Evolutionary conservation across 352 stramenopile genomes (phyloP), one percentile per base, ranked within the genome.

Genomic region (Phytopythium chamaehyphon): DNA sequence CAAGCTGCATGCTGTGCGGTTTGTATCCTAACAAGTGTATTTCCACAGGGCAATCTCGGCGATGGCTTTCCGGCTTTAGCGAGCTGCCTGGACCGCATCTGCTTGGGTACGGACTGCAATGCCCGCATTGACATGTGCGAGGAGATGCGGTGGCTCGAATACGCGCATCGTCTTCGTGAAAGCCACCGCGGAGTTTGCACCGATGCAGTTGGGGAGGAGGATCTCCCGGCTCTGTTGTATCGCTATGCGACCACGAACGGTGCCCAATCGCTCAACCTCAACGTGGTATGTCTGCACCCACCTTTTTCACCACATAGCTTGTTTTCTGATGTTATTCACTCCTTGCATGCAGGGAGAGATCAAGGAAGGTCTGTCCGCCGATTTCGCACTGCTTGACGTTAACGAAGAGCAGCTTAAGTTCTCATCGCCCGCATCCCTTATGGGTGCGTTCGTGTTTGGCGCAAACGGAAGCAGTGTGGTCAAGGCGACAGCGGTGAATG

Each of bases 121-220:
- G 76, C 80, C 12, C 71, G 80, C 37, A 83, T 90, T 37, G 80
- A 90, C 55, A 90, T 90, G 80, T 86, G 75, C 21, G 80, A 90
- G 59, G 80, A 90, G 48, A 90, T 90, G 80, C 80, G 76, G 7
- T 90, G 80, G 80, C 53, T 90, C 9, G 80, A 90, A 52, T 90
- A 90, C 44, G 74, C 75, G 0, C 80, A 90, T 52, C 69, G 80
- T 11, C 67, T 90, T 1, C 69, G 80, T 23, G 62, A 87, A 31
- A 86, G 76, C 44, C 75, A 71, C 31, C 73, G 80, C 31, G 80
- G 80, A 36, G 76, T 90, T 14, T 83, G 71, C 63, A 80, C 69
- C 0, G 73, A 88, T 22, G 52, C 75, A 8, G 76, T 72, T 2
- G 59, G 45, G 14, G 74, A 87, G 31, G 76, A 66, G 1, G 76